Percentiles rank a stretch among this genome's conserved stretches.
phyloP scores from a whole-genome alignment of 345 rosid genomes.

The Hibiscus trionum region DNA sequence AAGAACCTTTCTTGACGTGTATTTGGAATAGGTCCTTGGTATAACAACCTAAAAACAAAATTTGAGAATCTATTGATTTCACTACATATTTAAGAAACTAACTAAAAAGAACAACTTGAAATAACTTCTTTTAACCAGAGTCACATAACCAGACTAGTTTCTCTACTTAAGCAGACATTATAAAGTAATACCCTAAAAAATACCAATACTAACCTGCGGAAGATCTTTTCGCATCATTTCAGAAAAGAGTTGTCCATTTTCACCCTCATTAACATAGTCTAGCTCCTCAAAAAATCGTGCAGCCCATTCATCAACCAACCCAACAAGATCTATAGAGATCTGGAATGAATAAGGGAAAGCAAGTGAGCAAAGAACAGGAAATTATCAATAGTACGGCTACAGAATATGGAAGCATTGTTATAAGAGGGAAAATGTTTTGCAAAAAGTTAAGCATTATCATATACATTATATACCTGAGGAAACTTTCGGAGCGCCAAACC shows the following conservation, averaged over 20 bases:
- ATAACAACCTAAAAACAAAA: slow-evolving; percentile 58
- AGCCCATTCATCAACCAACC: slow-evolving; percentile 98
- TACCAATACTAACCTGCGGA: slow-evolving; percentile 67
- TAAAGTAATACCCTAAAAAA: background rate
- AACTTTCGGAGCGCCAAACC: slow-evolving; percentile 78
- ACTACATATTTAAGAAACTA: background rate
- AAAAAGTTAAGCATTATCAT: slow-evolving; percentile 1
- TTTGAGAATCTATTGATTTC: background rate
- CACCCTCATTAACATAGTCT: slow-evolving; percentile 93
- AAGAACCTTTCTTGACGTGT: slow-evolving; percentile 95
- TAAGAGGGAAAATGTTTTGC: slow-evolving; percentile 1
- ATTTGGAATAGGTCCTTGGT: slow-evolving; percentile 68
- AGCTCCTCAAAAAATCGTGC: slow-evolving; percentile 97
- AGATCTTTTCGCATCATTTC: slow-evolving; percentile 97
- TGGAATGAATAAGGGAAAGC: slow-evolving; percentile 19
- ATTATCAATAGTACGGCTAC: background rate
- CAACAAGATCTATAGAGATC: slow-evolving; percentile 91
- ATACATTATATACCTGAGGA: slow-evolving; percentile 64
- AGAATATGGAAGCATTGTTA: background rate
- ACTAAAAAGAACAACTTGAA: background rate
- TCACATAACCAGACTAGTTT: background rate
- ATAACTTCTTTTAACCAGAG: slow-evolving; percentile 2
- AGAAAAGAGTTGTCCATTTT: slow-evolving; percentile 79
- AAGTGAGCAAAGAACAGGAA: background rate
- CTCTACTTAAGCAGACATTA: background rate